Evolutionary conservation across 1,139 yeast genomes (phyloP).

Genomic region (Geotrichum restrictum): DNA sequence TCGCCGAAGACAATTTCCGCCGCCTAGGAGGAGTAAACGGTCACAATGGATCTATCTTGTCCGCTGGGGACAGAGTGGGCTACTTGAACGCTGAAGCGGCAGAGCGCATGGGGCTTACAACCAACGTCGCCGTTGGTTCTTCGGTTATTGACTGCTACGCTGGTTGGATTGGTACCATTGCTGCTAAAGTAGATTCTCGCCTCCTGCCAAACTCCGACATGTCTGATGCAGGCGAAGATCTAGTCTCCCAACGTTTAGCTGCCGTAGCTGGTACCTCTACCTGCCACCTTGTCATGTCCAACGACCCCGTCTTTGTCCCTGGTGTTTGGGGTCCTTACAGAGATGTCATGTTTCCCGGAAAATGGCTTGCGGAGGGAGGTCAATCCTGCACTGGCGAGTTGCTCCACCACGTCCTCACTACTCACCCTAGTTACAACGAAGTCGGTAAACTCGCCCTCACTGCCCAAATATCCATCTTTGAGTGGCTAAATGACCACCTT

Average conservation of each 20-base stretch:
- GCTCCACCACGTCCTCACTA: constrained; percentile 77
- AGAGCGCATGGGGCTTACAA: constrained; percentile 73
- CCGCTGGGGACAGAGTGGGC: constrained; percentile 89
- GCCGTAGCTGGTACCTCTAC: constrained; percentile 99
- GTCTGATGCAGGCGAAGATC: constrained; percentile 26
- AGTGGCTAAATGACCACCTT: constrained; percentile 68
- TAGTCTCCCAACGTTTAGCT: constrained; percentile 80
- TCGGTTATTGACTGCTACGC: constrained; percentile 98
- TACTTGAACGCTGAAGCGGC: constrained; percentile 64
- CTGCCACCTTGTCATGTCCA: constrained; percentile 86
- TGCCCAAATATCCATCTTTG: constrained; percentile 70
- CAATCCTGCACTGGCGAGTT: constrained; percentile 96
- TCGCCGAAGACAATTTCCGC: constrained; percentile 69
- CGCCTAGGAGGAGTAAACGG: constrained; percentile 82
- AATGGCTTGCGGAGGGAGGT: constrained; percentile 99
- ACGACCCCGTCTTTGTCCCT: constrained; percentile 80
- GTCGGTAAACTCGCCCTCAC: constrained; percentile 44
- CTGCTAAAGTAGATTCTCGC: constrained; percentile 59
- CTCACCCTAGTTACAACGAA: constrained; percentile 82
- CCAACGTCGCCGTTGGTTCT: constrained; percentile 79
- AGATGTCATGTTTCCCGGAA: constrained; percentile 82
- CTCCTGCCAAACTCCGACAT: constrained; percentile 6
- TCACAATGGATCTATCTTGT: constrained; percentile 63
- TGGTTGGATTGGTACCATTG: constrained; percentile 98
- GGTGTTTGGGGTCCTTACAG: constrained; percentile 99